Evolutionary conservation across 768 basidiomycete species (phyloP), one percentile per base, ranked within the genome.

Genomic region (Boletus insuetus): DNA sequence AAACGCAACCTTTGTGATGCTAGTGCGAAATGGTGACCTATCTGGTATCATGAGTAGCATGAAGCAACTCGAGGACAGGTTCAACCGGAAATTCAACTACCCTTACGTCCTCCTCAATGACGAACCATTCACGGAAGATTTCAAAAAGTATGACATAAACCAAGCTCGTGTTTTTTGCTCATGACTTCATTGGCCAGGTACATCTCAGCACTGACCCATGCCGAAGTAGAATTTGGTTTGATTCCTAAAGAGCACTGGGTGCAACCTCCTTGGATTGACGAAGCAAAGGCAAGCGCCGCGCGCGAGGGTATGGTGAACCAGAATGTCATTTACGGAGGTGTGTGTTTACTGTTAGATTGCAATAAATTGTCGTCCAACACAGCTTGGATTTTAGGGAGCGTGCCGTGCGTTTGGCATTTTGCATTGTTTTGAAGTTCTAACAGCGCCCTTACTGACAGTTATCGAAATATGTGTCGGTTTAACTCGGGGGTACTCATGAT

Each of bases 401-500:
- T 89, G 22, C 76, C 87, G 86, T 89, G 71, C 58, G 86, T 81
- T 46, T 45, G 34, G 7, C 43, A 43, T 56, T 31, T 41, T 48
- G 17, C 49, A 4, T 29, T 11, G 39, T 31, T 41, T 43, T 29
- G 20, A 49, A n/a, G 49, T 54, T 19, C 53, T 65, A 12, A 63
- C 26, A 40, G 29, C n/a, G 17, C 40, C 12, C 22, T 46, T 32
- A 31, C n/a, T 17, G 3, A 44, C 61, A 86, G 83, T 19, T 96
- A 97, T 66, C 84, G 94, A 39, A 94, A 96, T 62, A 96, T 97
- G 95, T 97, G 95, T 72, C 84, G 95, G 12, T 98, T 86, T 73
- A 93, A 95, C 73, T 94, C 91, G 45, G 93, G 91, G 32, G 91
- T 92, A 71, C 60, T 44, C 58, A 1, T 26, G 41, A 35, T 20